Conservation (phyloP, 495 filamentous ascomycete genomes). For the Hypoxylon rickii region DNA sequence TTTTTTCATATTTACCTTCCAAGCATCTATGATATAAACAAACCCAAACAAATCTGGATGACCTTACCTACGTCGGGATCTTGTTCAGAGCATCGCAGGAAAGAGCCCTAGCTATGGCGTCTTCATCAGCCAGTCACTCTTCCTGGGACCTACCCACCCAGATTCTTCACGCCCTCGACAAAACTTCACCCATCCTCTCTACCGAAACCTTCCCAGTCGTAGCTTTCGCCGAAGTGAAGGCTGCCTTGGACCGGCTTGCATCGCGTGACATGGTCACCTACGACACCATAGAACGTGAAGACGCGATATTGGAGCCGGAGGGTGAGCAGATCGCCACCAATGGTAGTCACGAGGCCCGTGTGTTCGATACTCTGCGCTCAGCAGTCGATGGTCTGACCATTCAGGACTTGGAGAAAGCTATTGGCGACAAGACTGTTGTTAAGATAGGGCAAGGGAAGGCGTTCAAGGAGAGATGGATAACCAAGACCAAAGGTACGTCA, state of each 20-base stretch:
- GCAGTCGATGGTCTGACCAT: conserved; percentile 81
- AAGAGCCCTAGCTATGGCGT: too few relatives aligned
- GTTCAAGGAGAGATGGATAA: conserved; percentile 96
- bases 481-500: conserved; percentile 76
- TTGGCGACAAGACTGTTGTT: conserved; percentile 81
- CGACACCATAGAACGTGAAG: conserved; percentile 78
- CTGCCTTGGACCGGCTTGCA: conserved; percentile 80
- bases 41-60: too few relatives aligned
- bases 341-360: conserved; percentile 92
- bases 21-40: too few relatives aligned
- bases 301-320: conserved; percentile 77
- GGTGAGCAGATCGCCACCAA: conserved; percentile 76
- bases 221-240: conserved; percentile 75
- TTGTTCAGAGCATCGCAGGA: too few relatives aligned
- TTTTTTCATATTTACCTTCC: too few relatives aligned
- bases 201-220: conserved; percentile 74
- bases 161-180: conserved; percentile 69
- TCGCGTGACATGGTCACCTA: conserved; percentile 86
- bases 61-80: too few relatives aligned
- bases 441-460: conserved; percentile 95
- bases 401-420: conserved; percentile 69
- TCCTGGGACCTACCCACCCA: conserved; percentile 63
- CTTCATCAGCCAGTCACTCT: conserved; percentile 19
- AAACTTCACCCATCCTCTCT: conserved; percentile 69
- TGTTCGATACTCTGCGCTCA: conserved; percentile 82